Percentiles rank a stretch among this genome's conserved stretches.
Conservation (phyloP, 352 stramenopile species). For the Pythium vanterpoolii region DNA sequence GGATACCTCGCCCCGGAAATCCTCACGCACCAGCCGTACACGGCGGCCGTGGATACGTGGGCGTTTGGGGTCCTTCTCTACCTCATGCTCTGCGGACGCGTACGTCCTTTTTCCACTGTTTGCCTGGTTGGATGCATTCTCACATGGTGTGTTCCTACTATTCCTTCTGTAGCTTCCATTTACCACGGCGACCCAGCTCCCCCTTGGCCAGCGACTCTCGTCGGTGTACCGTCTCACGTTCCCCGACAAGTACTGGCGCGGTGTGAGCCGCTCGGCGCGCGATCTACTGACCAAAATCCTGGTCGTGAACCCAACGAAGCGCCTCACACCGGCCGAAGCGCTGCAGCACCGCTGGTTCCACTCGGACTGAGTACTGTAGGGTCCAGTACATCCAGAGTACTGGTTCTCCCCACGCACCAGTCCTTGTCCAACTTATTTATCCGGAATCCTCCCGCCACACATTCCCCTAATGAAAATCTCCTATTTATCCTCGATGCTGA, state of each 20-base stretch:
- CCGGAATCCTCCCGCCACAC: neutral
- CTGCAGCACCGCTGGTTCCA: slow-evolving; percentile 51
- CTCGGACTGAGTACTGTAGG: neutral
- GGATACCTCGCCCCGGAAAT: slow-evolving; percentile 98
- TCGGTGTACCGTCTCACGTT: slow-evolving; percentile 68
- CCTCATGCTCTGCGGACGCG: slow-evolving; percentile 94
- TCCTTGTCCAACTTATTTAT: slow-evolving; percentile 11
- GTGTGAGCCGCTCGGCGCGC: slow-evolving; percentile 51
- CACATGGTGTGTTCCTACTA: neutral
- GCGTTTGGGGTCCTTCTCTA: slow-evolving; percentile 96
- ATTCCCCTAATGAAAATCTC: neutral
- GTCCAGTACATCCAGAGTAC: too few relatives aligned
- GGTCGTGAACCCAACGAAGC: slow-evolving; percentile 48
- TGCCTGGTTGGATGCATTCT: neutral
- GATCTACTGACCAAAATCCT: slow-evolving; percentile 62
- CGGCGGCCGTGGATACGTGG: slow-evolving; percentile 95
- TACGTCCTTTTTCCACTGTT: slow-evolving; percentile 31
- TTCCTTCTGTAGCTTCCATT: slow-evolving; percentile 46
- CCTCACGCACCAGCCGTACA: slow-evolving; percentile 94
- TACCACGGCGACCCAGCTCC: slow-evolving; percentile 51
- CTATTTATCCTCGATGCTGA: slow-evolving; percentile 23
- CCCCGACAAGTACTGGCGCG: slow-evolving; percentile 70
- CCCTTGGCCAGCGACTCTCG: slow-evolving; percentile 56
- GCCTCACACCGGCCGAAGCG: slow-evolving; percentile 51
- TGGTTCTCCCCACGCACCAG: neutral